Evolutionary conservation across 179 eudicot species (phyloP), one percentile per base, ranked within the genome.

Genomic region (Vitellaria paradoxa): DNA sequence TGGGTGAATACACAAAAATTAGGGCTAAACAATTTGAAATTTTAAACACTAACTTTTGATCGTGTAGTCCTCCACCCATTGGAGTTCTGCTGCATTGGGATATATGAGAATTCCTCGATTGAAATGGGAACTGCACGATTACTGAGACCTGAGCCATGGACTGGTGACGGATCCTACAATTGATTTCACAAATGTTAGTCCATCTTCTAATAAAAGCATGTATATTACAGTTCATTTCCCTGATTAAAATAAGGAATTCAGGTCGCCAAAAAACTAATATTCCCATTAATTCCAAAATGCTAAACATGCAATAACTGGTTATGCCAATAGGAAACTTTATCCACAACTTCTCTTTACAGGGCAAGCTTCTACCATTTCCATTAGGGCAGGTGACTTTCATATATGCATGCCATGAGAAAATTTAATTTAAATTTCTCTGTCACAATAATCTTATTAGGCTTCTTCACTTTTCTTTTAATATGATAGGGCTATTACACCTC

Each of bases 31-130:
- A 50, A 30, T 50, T 50, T 12, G 53, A 59, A 11, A 47, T 21
- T 61, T 40, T 23, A 46, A n/a, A 70, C 50, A 13, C 80, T 70
- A 68, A 91, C 99, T 97, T 89, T 88, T 79, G 92, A 65, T 86
- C 83, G 93, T 42, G 96, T 88, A 63, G 82, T 84, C 77, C 89
- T 88, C 99, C 98, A 96, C 78, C 97, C 95, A 67, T 87, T 91
- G 21, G 87, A 81, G 77, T 81, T 88, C 50, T 79, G 84, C 49
- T 61, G 69, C 68, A 72, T 82, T 65, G 93, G 82, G 59, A 59
- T 76, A 72, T 84, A 93, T 26, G 93, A 82, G 76, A 84, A 95
- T 73, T 85, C 86, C 67, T 80, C 89, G 74, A 95, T 81, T 53
- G 85, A 74, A 70, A 69, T 79, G 68, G 85, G 76, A 75, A 76